Conservation (phyloP, 805 yeast species). For the Maudiozyma serrabonitensis region DNA sequence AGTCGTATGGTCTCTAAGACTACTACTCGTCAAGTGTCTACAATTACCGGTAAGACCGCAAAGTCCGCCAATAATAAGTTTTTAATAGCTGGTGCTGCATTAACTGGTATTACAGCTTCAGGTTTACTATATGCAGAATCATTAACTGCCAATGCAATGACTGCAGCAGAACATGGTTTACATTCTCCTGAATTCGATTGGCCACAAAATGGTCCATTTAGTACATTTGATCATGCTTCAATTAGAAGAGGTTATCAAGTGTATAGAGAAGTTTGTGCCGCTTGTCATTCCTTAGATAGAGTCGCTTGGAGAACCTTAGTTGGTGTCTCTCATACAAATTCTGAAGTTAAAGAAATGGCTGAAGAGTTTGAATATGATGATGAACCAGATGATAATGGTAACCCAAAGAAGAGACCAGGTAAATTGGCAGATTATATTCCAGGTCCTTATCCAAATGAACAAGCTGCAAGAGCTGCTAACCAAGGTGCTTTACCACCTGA, state of each 20-base stretch:
- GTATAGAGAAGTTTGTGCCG: constrained; percentile 97
- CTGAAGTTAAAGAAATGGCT: constrained; percentile 87
- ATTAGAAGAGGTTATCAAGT: constrained; percentile 99
- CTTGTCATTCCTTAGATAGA: constrained; percentile 94
- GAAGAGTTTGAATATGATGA: constrained; percentile 97
- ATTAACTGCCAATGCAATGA: constrained; percentile 87
- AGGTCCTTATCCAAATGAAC: constrained; percentile 93
- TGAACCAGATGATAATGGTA: constrained; percentile 97
- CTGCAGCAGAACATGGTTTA: constrained; percentile 97
- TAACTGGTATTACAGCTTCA: constrained; percentile 75
- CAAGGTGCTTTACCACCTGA: constrained; percentile 99
- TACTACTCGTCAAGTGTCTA: not conserved
- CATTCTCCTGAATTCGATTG: constrained; percentile 90
- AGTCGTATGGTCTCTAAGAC: constrained; percentile 1
- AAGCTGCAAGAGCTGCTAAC: constrained; percentile 99
- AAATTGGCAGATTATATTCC: constrained; percentile 93
- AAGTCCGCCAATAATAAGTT: constrained; percentile 34
- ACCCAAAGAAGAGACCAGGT: constrained; percentile 96
- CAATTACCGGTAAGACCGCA: constrained; percentile 6
- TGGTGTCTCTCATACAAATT: constrained; percentile 87
- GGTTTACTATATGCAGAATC: constrained; percentile 76
- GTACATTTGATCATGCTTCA: constrained; percentile 86
- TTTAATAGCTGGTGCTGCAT: constrained; percentile 48
- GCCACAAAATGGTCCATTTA: constrained; percentile 90
- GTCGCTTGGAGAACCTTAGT: constrained; percentile 98